These are phyloP conservation scores for Phlyctochytrium bullatum DNA, from an alignment of 192 early-diverging fungal species.

Conservation along the genomic window DNA sequence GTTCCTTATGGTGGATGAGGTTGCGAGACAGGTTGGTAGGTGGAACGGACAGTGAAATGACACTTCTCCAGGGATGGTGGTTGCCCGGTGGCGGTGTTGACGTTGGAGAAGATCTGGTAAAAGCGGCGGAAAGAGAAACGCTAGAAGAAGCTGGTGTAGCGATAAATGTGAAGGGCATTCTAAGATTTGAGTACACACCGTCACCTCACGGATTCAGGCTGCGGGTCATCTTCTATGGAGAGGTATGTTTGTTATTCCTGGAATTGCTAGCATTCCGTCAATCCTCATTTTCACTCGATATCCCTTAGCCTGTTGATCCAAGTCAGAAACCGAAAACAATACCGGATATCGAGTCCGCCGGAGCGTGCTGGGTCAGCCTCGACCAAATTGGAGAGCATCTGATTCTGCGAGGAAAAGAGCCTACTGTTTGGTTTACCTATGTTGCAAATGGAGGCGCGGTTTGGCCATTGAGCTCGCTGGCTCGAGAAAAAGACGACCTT, in stretches of 20 bases:
- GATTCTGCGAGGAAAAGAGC: slow-evolving; percentile 25
- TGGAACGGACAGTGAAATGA: no score
- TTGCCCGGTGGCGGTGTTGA: slow-evolving; percentile 34
- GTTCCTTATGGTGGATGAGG: slow-evolving; percentile 28
- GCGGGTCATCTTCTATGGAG: slow-evolving; percentile 35
- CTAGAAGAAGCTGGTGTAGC: slow-evolving; percentile 28
- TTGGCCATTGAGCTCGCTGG: slow-evolving; percentile 25
- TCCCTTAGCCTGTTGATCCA: slow-evolving; percentile 3
- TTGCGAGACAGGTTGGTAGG: not conserved
- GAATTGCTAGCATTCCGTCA: not conserved
- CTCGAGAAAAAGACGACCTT: slow-evolving; percentile 20
- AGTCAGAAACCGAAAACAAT: slow-evolving; percentile 18
- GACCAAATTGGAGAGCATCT: slow-evolving; percentile 25
- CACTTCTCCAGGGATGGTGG: slow-evolving; percentile 32
- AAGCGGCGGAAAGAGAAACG: slow-evolving; percentile 23
- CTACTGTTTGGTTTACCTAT: slow-evolving; percentile 19
- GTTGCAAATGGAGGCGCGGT: slow-evolving; percentile 21
- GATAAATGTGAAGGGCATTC: slow-evolving; percentile 23
- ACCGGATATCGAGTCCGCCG: slow-evolving; percentile 28
- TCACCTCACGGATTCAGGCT: slow-evolving; percentile 19
- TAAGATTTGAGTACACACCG: slow-evolving; percentile 33
- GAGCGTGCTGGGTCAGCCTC: slow-evolving; percentile 34
- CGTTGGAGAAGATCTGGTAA: slow-evolving; percentile 27
- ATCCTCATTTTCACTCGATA: no score
- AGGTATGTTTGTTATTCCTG: slow-evolving; percentile 26